These are phyloP conservation scores for Anisodus acutangulus DNA, from an alignment of 257 asterid genomes.

Conservation along the genomic window DNA sequence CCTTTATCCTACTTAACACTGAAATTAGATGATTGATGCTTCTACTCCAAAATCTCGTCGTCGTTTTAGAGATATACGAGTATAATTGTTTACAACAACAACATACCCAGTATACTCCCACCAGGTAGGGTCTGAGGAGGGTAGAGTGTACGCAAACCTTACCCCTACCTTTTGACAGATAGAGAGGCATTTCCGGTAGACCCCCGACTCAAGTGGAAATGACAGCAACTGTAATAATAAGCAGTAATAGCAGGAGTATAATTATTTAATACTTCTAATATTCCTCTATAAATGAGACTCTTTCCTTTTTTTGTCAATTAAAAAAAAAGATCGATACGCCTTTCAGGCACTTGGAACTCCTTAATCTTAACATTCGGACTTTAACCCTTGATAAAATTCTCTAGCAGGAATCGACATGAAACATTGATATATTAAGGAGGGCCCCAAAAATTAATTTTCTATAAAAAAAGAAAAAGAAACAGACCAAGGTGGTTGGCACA, in stretches of 20 bases:
- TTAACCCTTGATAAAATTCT: not conserved
- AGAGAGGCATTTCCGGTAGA: too few species aligned
- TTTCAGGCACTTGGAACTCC: not conserved
- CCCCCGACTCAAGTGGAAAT: too few species aligned
- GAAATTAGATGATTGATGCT: not conserved
- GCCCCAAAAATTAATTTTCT: not conserved
- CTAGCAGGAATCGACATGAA: not conserved
- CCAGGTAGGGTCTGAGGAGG: too few species aligned
- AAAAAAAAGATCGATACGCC: not conserved
- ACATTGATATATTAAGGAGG: not conserved
- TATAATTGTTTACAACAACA: too few species aligned
- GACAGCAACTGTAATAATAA: too few species aligned
- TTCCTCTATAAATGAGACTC: not conserved
- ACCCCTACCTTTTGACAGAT: too few species aligned
- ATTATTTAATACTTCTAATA: not conserved
- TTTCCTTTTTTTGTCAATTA: not conserved
- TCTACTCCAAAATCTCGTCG: not conserved
- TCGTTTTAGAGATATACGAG: too few species aligned
- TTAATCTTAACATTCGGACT: not conserved
- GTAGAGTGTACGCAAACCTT: too few species aligned
- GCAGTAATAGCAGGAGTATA: not conserved
- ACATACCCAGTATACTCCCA: too few species aligned
- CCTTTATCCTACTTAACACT: not conserved
- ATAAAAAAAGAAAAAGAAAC: conserved; percentile 2
- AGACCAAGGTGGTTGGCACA: conserved; percentile 57